Base-by-base conservation (phyloP, 1,139 yeast genomes). In the Yamadazyma kanchanaburiensis region DNA sequence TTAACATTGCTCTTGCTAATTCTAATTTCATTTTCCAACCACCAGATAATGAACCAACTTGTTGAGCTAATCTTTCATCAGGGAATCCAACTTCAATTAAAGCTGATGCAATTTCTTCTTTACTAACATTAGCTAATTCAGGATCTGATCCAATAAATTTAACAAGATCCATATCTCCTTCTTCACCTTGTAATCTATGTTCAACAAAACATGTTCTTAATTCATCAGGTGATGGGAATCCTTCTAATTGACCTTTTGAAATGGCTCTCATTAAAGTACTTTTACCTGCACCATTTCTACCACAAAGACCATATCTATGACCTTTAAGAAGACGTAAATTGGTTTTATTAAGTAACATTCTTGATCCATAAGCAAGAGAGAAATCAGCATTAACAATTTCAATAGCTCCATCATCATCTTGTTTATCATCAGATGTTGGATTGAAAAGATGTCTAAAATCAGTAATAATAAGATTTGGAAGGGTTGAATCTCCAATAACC, bases 21-120 rank as follows among this genome's bases (percentile, higher is more conserved):
- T 89, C 98, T 45, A 91, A 75, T 68, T 91, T 91, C 98, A 91
- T 91, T 65, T 91, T 91, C 96, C 96, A 88, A 57, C 98, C 98
- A 61, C 98, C 98, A 35, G 96, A 87, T 42, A 91, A 70, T 2
- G 97, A 85, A 25, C 96, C 96, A 39, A 91, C 96, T 31, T 86
- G 75, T 63, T 89, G 96, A 20, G 74, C 70, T 51, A 94, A 75
- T 68, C 96, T 78, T 53, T 83, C 94, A 30, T 83, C 91, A 41
- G 94, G 81, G 60, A 91, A 91, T 3, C 97, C 98, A 55, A 91
- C 97, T 33, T 77, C 77, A 29, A 64, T 76, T 41, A 91, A 72
- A 17, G 96, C 96, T 2, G 55, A 56, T 15, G 91, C 61, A 52
- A 91, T 87, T 32, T 83, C 94, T 9, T 75, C 79, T 35, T 67